phyloP scores from a whole-genome alignment of 2,329 filamentous ascomycete genomes.

The Keithomyces neogunnii region DNA sequence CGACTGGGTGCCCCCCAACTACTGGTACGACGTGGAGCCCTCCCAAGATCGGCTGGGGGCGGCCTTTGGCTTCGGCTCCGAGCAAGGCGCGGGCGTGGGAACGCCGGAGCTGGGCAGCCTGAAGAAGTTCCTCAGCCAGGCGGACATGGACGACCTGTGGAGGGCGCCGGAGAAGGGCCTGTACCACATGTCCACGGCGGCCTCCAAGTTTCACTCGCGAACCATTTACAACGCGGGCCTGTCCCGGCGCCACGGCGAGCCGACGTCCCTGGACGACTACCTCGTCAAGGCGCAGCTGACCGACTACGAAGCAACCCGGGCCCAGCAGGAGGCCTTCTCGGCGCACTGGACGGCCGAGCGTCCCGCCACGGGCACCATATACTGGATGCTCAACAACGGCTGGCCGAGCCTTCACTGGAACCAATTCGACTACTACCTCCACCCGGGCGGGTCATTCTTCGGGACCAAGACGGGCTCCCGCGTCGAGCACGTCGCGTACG shows the following conservation, averaged over 20 bases:
- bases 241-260: conserved; percentile 40
- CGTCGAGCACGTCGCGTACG: conserved; percentile 46
- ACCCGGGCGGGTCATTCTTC: conserved; percentile 49
- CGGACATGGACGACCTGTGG: conserved; percentile 50
- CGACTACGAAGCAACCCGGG: conserved; percentile 55
- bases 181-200: conserved; percentile 52
- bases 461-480: conserved; percentile 45
- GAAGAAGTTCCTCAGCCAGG: conserved; percentile 39
- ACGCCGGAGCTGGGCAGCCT: conserved; percentile 50
- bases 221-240: conserved; percentile 50
- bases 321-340: conserved; percentile 49
- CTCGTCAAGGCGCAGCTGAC: conserved; percentile 50
- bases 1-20: conserved; percentile 57
- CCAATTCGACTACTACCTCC: conserved; percentile 54
- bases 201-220: conserved; percentile 46
- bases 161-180: conserved; percentile 39
- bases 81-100: conserved; percentile 53
- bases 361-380: conserved; percentile 52
- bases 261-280: conserved; percentile 47
- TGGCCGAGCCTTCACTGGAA: conserved; percentile 61
- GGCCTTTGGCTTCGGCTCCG: conserved; percentile 56
- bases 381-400: conserved; percentile 61
- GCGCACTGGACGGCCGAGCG: conserved; percentile 39
- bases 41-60: conserved; percentile 36
- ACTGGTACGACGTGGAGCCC: conserved; percentile 46